A percentile compares a stretch with the other conserved stretches of the same genome.
Conservation (phyloP, 2,329 filamentous ascomycete genomes). For the Penicillium hesseltinei region DNA sequence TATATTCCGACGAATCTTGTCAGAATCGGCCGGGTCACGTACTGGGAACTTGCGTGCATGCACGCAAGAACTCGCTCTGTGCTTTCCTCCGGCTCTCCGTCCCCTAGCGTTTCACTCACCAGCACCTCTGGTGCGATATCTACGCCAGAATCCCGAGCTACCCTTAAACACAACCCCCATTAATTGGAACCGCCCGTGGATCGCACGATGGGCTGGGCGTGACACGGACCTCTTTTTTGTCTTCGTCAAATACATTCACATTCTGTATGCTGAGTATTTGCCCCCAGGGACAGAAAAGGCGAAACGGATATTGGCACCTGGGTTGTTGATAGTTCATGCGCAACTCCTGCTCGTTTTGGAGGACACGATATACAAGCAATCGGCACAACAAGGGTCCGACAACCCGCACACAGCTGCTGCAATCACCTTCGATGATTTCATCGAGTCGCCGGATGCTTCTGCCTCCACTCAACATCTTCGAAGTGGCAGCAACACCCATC, state of each 20-base stretch:
- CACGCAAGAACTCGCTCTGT: conserved; percentile 63
- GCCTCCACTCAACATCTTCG: conserved; percentile 62
- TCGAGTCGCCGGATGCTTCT: conserved; percentile 65
- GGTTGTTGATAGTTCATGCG: conserved; percentile 75
- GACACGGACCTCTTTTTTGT: conserved; percentile 91
- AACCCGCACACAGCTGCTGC: conserved; percentile 49
- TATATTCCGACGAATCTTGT: conserved; percentile 67
- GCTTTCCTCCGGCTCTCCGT: conserved; percentile 68
- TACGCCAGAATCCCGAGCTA: conserved; percentile 65
- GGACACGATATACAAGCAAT: conserved; percentile 76
- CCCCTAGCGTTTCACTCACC: conserved; percentile 63
- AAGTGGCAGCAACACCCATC: conserved; percentile 64
- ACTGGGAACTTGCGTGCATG: conserved; percentile 47
- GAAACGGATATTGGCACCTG: conserved; percentile 68
- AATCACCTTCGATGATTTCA: conserved; percentile 65
- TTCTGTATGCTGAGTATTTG: conserved; percentile 72
- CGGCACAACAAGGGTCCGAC: conserved; percentile 46
- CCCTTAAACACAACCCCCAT: conserved; percentile 69
- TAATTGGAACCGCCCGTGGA: conserved; percentile 83
- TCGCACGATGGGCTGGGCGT: conserved; percentile 78
- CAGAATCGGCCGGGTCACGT: conserved; percentile 65
- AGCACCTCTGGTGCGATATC: conserved; percentile 55
- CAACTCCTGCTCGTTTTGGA: conserved; percentile 78
- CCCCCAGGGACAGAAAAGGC: conserved; percentile 53
- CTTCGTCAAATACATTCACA: conserved; percentile 84